These are phyloP conservation scores for Melocanna baccifera DNA, from an alignment of 176 grass and related monocot species.

Conservation along the genomic window DNA sequence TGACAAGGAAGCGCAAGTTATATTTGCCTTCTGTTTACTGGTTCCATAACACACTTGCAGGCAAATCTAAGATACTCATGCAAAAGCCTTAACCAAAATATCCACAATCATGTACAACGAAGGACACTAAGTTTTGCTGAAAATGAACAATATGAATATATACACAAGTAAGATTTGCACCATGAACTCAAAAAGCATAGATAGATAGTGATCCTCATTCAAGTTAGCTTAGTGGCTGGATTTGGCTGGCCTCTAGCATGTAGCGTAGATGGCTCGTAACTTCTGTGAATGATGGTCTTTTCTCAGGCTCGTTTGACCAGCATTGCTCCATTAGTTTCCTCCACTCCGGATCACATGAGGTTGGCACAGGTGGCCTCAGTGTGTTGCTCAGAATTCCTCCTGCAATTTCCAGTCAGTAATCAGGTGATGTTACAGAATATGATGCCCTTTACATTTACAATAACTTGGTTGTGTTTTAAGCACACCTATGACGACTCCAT, in stretches of 20 bases:
- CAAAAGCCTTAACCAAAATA: not conserved
- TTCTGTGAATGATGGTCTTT: conserved; percentile 59
- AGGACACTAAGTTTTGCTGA: not conserved
- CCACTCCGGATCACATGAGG: conserved; percentile 56
- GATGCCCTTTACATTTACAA: not conserved
- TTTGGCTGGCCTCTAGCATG: conserved; percentile 43
- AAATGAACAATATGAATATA: not conserved
- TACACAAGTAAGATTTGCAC: not conserved
- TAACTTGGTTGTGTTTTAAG: conserved; percentile 9
- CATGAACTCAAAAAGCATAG: not conserved
- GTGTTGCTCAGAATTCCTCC: conserved; percentile 79
- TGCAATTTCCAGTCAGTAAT: not conserved
- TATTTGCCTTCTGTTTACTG: not conserved
- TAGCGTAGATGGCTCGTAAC: conserved; percentile 35
- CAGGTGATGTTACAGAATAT: not conserved
- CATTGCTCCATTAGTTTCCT: conserved; percentile 67
- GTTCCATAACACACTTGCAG: not conserved
- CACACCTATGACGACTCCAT: conserved; percentile 60
- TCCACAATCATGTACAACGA: not conserved
- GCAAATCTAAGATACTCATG: not conserved
- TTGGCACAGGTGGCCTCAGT: conserved; percentile 54
- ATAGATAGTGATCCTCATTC: not conserved
- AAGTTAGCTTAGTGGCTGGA: not conserved
- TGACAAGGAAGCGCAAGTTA: not conserved
- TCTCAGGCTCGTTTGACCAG: conserved; percentile 53